phyloP scores from a whole-genome alignment of 768 basidiomycete species.

The Lactarius psammicola region DNA sequence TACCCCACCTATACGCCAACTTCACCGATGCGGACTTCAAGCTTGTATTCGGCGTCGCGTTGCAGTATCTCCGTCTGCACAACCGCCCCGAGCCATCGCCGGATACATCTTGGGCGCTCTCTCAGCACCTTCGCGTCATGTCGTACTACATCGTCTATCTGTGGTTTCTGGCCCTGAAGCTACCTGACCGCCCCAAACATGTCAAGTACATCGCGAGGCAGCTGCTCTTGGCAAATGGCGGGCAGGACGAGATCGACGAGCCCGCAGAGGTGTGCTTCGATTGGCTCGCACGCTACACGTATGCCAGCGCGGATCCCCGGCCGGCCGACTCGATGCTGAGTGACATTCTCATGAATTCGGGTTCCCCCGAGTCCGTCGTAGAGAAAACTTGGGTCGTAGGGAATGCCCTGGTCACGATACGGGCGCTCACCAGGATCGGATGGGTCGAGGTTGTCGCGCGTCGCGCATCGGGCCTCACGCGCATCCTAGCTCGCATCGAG shows the following conservation, averaged over 20 bases:
- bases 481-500: slow-evolving; percentile 80
- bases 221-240: slow-evolving; percentile 82
- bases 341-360: slow-evolving; percentile 72
- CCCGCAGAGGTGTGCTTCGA: slow-evolving; percentile 96
- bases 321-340: slow-evolving; percentile 77
- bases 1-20: slow-evolving; percentile 77
- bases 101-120: slow-evolving; percentile 77
- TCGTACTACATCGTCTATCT: slow-evolving; percentile 89
- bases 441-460: slow-evolving; percentile 88
- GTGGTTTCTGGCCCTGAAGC: slow-evolving; percentile 89
- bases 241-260: slow-evolving; percentile 70
- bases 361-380: slow-evolving; percentile 42
- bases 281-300: slow-evolving; percentile 94
- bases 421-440: slow-evolving; percentile 65
- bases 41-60: slow-evolving; percentile 90
- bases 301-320: slow-evolving; percentile 89
- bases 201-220: slow-evolving; percentile 85
- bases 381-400: slow-evolving; percentile 88
- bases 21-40: slow-evolving; percentile 90
- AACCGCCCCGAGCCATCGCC: slow-evolving; percentile 59
- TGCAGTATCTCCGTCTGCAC: slow-evolving; percentile 92
- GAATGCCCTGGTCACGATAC: slow-evolving; percentile 80
- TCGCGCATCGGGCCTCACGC: slow-evolving; percentile 85
- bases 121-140: slow-evolving; percentile 87
- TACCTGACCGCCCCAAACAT: slow-evolving; percentile 76